Percentiles rank a stretch among this genome's conserved stretches.
These are phyloP conservation scores for Polysphondylium violaceum DNA, from an alignment of 78 protist species.

Conservation along the genomic window DNA sequence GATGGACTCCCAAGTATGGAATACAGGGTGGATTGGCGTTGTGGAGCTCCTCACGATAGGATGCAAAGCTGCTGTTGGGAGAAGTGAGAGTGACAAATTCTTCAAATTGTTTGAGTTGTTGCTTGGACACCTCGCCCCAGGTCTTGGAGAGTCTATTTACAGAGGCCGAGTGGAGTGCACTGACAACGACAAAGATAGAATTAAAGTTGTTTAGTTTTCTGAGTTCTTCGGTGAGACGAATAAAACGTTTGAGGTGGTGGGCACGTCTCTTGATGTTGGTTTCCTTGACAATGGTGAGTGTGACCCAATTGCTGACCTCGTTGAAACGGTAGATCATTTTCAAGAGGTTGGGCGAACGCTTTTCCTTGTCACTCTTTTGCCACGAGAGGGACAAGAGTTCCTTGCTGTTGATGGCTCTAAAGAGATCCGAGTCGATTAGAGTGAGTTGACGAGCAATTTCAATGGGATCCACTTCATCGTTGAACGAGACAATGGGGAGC, in stretches of 20 bases:
- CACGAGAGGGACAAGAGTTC: constrained; percentile 85
- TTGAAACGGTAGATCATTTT: constrained; percentile 90
- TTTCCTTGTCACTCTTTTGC: constrained; percentile 86
- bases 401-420: constrained; percentile 67
- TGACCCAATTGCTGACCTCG: constrained; percentile 71
- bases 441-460: constrained; percentile 90
- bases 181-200: constrained; percentile 82
- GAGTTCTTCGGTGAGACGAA: constrained; percentile 57
- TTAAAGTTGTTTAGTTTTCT: constrained; percentile 86
- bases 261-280: constrained; percentile 62
- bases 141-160: constrained; percentile 85
- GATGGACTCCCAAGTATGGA: constrained; percentile 89
- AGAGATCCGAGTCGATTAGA: constrained; percentile 81
- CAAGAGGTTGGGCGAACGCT: constrained; percentile 83
- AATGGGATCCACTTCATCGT: constrained; percentile 79
- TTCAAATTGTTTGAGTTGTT: constrained; percentile 48
- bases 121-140: constrained; percentile 80
- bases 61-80: constrained; percentile 45
- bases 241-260: constrained; percentile 26
- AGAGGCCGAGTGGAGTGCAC: constrained; percentile 85
- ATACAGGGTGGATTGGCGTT: constrained; percentile 82
- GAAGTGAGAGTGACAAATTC: constrained; percentile 41
- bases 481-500: background rate
- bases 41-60: constrained; percentile 76
- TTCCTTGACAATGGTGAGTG: constrained; percentile 49